Base-by-base conservation (phyloP, 371 early-diverging fungal species). In the Circinella umbellata region DNA sequence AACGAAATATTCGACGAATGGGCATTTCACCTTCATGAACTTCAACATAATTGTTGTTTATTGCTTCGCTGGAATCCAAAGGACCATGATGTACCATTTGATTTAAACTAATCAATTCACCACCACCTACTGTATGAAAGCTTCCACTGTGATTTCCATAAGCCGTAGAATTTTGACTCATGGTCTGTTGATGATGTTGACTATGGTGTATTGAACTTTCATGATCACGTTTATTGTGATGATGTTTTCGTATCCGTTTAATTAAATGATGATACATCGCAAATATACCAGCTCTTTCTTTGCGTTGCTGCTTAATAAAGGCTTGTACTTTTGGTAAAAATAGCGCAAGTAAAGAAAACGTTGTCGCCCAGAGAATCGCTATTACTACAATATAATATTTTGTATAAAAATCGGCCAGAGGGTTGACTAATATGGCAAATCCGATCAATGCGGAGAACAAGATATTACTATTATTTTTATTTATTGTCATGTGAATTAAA, bases 251-350 rank as follows among this genome's bases (percentile, higher is more conserved):
- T 75, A 75, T 6, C 72, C 79, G 34, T 74, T 57, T 57, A 6
- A 57, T 6, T 7, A 18, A 57, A 34, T 57, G 57, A 34, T 57
- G 10, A 34, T 57, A 57, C 5, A 57, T 34, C 5, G 57, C 20
- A 34, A 57, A 57, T 10, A 57, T n/a, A 8, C 51, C 49, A 36
- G 37, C 49, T 69, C 20, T 66, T 73, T 60, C 68, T 36, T 42
- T 67, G 3, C 63, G 62, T n/a, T 55, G 35, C 47, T 75, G 69
- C 18, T 66, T 70, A 67, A 74, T 71, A 38, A 80, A 81, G 37
- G 70, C 77, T 66, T 82, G 86, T 3, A 88, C 75, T 59, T 87
- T 87, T 3, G 89, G 89, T n/a, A 87, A 66, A 65, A 88, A 88
- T 17, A 88, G 49, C 14, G 86, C 82, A 51, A 83, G 64, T 34